These are phyloP conservation scores for Cladorrhinum sp. DNA, from an alignment of 2,329 filamentous ascomycete genomes.

Conservation along the genomic window DNA sequence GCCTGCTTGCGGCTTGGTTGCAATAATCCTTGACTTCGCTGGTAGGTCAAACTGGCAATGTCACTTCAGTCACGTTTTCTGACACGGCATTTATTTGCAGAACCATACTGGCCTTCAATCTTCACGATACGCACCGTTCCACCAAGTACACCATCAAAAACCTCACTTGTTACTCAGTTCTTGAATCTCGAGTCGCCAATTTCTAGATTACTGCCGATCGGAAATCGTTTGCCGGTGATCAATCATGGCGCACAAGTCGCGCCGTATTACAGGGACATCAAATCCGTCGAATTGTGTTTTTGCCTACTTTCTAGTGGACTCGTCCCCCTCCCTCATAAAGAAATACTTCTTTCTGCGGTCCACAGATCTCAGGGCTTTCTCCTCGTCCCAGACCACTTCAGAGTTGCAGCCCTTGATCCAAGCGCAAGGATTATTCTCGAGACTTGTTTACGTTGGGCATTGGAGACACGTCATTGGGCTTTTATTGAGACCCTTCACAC, in stretches of 20 bases:
- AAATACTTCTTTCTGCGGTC: neutral
- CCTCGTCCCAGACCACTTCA: neutral
- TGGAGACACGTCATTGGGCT: neutral
- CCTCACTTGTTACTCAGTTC: neutral
- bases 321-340: neutral
- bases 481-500: neutral
- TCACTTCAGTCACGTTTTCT: no score
- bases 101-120: neutral
- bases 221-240: neutral
- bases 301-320: no score
- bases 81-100: neutral
- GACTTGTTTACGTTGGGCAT: neutral
- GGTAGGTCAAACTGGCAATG: neutral
- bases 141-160: no score
- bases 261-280: neutral
- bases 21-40: neutral
- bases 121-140: no score
- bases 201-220: neutral
- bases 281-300: neutral
- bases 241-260: neutral
- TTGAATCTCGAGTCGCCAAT: neutral
- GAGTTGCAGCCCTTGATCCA: neutral
- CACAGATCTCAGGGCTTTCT: neutral
- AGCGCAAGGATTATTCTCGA: neutral
- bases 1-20: neutral